Base-by-base conservation (phyloP, 2,329 filamentous ascomycete genomes). In the Coniella vitis region DNA sequence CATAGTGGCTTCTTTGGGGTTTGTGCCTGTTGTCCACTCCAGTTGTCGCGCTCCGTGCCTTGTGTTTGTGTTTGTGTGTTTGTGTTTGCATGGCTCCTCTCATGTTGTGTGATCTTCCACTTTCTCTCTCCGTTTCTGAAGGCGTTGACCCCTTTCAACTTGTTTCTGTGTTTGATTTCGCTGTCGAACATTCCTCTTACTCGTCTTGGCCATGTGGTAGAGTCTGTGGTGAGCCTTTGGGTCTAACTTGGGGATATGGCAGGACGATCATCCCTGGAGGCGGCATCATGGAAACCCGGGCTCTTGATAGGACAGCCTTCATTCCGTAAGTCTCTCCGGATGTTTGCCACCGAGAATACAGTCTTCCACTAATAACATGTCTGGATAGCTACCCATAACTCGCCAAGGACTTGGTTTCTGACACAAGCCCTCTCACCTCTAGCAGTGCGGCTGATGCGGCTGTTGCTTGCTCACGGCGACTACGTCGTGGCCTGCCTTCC, bases 401-500 rank as follows among this genome's bases (percentile, higher is more conserved):
- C 79, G 29, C 90, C 90, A 44, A 84, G 91, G 61, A 88, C 91
- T 60, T 97, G 93, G 93, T 83, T 98, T 62, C 73, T 98, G 56
- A 95, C 90, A 10, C 85, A 87, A 51, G 87, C 88, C 31, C 79
- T 91, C 52, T 91, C 89, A 32, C 89, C 91, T 12, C 78, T 96
- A 55, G 85, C 85, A 47, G 86, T 95, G 52, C 85, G 87, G 39
- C 76, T 96, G 50, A 86, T 89, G 47, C 82, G 86, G 47, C 80
- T 88, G 58, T 76, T 95, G 38, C 83, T 97, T 41, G 81, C 81
- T n/a, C 90, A 96, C 67, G 91, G 93, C 42, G 93, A 97, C 67
- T 90, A 86, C 63, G 86, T 95, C 40, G 85, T 91, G 41, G 86
- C 89, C 4, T 93, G 90, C 47, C 75, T 96, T 31, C 81, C 87